Conservation (phyloP, 768 basidiomycete species). For the Boletales sp. region DNA sequence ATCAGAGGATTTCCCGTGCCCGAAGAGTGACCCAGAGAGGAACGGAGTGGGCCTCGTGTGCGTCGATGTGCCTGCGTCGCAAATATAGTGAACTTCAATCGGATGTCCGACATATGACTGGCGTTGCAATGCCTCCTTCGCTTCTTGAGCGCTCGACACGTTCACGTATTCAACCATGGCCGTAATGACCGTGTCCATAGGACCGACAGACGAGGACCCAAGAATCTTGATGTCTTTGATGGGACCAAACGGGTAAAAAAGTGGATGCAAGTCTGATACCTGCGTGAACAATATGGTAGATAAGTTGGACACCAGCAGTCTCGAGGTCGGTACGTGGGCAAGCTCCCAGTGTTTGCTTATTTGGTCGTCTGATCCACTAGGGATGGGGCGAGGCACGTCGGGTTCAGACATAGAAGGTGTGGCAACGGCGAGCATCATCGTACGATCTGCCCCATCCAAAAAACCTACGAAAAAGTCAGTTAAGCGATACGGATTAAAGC, state of each 20-base stretch:
- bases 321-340: conserved; percentile 41
- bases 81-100: conserved; percentile 37
- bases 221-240: conserved; percentile 60
- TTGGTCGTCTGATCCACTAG: conserved; percentile 31
- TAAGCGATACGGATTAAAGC: neutral
- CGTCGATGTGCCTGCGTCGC: conserved; percentile 11
- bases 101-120: conserved; percentile 56
- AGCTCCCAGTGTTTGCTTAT: conserved; percentile 30
- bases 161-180: conserved; percentile 65
- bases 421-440: conserved; percentile 54
- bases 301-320: conserved; percentile 61
- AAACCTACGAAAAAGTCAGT: conserved; percentile 48
- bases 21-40: conserved; percentile 4
- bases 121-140: conserved; percentile 55
- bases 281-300: conserved; percentile 66
- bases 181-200: conserved; percentile 41
- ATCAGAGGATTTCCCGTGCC: conserved; percentile 18
- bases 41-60: conserved; percentile 6
- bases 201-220: conserved; percentile 31
- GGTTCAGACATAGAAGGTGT: conserved; percentile 31
- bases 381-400: conserved; percentile 22
- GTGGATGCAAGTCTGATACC: conserved; percentile 63
- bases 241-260: conserved; percentile 68
- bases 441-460: conserved; percentile 77
- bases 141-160: conserved; percentile 56